Evolutionary conservation across 2,329 filamentous ascomycete genomes (phyloP), one percentile per base, ranked within the genome.

Genomic region (Pseudocercospora fijiensis): DNA sequence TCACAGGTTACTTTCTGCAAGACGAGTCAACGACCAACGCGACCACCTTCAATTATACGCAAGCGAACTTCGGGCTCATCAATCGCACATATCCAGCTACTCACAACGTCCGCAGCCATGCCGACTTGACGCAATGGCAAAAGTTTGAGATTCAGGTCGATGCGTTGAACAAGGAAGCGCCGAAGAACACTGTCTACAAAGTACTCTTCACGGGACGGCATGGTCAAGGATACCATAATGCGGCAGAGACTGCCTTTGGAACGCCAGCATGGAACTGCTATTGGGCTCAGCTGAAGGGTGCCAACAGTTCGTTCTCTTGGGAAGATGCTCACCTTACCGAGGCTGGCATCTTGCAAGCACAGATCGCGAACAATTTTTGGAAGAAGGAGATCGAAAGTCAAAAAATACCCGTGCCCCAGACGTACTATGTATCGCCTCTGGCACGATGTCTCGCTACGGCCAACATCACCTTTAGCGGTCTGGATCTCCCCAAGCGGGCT

Each of bases 161-260:
- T 13, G 76, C 78, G 11, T 73, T 90, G 58, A 90, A 90, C 76
- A 74, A 73, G 3, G 73, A 81, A 2, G 75, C 78, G 0, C 72
- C 72, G n/a, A 74, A 75, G 8, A 81, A 81, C 56, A 82, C 83
- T 9, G 88, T 63, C 86, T 91, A 90, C 78, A 88, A 89, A 70
- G 81, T 91, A 2, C 74, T 91, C n/a, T 88, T 88, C 75, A 81
- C 90, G 76, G 88, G 85, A 24, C 84, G 89, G 45, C 89, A 91
- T 70, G 89, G 89, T 8, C 83, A 91, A 74, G 89, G 89, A 6
- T 78, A 79, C 60, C 83, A 88, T 74, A 88, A 88, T 70, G 84
- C 84, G 6, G 88, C 88, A 9, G 85, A 90, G 74, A 79, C 79
- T 30, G 89, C 81, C 74, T 90, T 88, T 68, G 87, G 87, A 30